Evolutionary conservation across 495 filamentous ascomycete genomes (phyloP).

Genomic region (Bacidia rubella): DNA sequence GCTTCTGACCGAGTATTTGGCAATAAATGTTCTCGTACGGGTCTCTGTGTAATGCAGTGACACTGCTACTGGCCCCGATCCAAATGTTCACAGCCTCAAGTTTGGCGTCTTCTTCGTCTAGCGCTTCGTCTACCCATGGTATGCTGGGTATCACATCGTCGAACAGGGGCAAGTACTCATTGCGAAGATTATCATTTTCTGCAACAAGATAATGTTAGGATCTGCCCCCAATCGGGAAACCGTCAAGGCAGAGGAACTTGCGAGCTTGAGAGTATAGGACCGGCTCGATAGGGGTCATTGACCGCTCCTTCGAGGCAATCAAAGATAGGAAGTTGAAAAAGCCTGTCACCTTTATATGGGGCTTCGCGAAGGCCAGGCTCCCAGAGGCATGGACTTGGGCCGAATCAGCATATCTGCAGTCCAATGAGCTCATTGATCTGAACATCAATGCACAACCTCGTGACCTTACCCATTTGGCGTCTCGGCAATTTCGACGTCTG

Average conservation of each 20-base stretch:
- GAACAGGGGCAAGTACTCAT: constrained; percentile 49
- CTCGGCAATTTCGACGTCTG: constrained; percentile 52
- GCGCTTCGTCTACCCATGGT: constrained; percentile 52
- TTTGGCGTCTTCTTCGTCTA: constrained; percentile 24
- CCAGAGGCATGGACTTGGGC: constrained; percentile 8
- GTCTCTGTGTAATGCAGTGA: constrained; percentile 61
- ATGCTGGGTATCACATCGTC: constrained; percentile 41
- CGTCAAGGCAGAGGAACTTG: constrained; percentile 7
- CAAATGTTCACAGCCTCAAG: constrained; percentile 63
- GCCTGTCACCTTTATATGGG: constrained; percentile 23
- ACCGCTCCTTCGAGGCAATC: neutral
- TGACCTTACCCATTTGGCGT: constrained; percentile 48
- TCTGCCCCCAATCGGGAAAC: no score
- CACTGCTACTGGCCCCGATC: constrained; percentile 54
- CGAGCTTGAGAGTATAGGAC: constrained; percentile 38
- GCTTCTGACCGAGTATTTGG: constrained; percentile 53
- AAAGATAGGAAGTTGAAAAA: constrained; percentile 24
- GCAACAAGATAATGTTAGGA: no score
- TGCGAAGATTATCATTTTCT: constrained; percentile 65
- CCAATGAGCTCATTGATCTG: no score
- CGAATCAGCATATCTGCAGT: constrained; percentile 25
- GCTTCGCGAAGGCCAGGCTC: constrained; percentile 25
- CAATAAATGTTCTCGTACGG: constrained; percentile 75
- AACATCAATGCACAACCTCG: neutral
- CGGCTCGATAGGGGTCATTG: neutral